Percentiles rank a stretch among this genome's conserved stretches.
Conservation (phyloP, 2,329 filamentous ascomycete species). For the Phialocephala subalpina region DNA sequence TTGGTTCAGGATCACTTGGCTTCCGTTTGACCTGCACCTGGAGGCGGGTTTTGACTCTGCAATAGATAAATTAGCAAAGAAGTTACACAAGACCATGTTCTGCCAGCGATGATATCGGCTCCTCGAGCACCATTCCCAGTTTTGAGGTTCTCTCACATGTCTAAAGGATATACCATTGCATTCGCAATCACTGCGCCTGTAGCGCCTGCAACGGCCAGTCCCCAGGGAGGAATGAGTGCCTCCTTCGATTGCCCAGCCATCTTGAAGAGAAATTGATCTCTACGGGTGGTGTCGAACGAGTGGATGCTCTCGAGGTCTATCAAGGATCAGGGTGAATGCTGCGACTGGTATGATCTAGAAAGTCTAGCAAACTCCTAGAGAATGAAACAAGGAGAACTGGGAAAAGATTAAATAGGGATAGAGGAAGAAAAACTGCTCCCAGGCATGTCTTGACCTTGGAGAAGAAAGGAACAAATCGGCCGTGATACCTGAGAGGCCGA, state of each 20-base stretch:
- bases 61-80: neutral
- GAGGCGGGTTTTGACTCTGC: conserved; percentile 91
- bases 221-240: conserved; percentile 81
- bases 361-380: neutral
- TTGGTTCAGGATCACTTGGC: conserved; percentile 52
- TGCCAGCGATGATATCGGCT: conserved; percentile 33
- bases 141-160: conserved; percentile 74
- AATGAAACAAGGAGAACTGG: neutral
- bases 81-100: neutral
- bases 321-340: neutral
- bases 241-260: conserved; percentile 46
- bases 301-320: neutral
- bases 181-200: conserved; percentile 95
- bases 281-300: neutral
- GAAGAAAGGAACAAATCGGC: conserved; percentile 4
- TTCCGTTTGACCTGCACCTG: conserved; percentile 88
- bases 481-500: conserved; percentile 5
- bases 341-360: neutral
- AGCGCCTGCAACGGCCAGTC: conserved; percentile 88
- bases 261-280: neutral
- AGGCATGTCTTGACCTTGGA: conserved; percentile 1
- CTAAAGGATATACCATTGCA: conserved; percentile 92
- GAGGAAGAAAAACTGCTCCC: neutral
- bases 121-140: neutral
- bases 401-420: neutral